phyloP scores from a whole-genome alignment of 805 yeast species.

The Monosporozyma aquatica region DNA sequence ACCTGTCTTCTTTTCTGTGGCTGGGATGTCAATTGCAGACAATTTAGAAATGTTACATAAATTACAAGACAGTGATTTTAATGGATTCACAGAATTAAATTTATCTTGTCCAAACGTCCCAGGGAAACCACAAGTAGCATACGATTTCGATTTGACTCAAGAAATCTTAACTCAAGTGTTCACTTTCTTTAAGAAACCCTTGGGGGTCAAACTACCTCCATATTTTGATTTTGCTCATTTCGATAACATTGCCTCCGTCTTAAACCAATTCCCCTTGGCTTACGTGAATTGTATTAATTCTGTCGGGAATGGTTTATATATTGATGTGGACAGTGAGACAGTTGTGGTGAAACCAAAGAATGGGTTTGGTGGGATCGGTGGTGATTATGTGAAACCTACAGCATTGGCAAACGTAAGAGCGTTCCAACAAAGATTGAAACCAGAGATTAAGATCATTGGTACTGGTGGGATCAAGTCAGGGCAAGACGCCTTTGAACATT shows the following conservation, averaged over 20 bases:
- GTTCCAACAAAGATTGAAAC: conserved; percentile 25
- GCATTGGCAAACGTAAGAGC: conserved; percentile 29
- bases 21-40: conserved; percentile 27
- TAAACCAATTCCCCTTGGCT: conserved; percentile 23
- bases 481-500: conserved; percentile 27
- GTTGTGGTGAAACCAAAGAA: conserved; percentile 28
- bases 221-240: conserved; percentile 29
- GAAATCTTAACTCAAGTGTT: conserved; percentile 21
- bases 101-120: conserved; percentile 30
- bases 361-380: conserved; percentile 30
- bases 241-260: conserved; percentile 21
- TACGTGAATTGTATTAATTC: conserved; percentile 27
- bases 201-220: conserved; percentile 28
- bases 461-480: conserved; percentile 28
- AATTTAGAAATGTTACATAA: conserved; percentile 17
- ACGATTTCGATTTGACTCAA: conserved; percentile 23
- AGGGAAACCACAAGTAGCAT: conserved; percentile 29
- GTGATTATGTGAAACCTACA: conserved; percentile 28
- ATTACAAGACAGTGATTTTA: conserved; percentile 22
- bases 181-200: conserved; percentile 23
- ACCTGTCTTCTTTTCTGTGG: conserved; percentile 24
- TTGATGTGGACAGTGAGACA: conserved; percentile 22
- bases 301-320: conserved; percentile 26
- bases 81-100: conserved; percentile 25
- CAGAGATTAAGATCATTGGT: conserved; percentile 23